Evolutionary conservation across 140 eudicot genomes (phyloP).

Genomic region (Senecio squalidus): DNA sequence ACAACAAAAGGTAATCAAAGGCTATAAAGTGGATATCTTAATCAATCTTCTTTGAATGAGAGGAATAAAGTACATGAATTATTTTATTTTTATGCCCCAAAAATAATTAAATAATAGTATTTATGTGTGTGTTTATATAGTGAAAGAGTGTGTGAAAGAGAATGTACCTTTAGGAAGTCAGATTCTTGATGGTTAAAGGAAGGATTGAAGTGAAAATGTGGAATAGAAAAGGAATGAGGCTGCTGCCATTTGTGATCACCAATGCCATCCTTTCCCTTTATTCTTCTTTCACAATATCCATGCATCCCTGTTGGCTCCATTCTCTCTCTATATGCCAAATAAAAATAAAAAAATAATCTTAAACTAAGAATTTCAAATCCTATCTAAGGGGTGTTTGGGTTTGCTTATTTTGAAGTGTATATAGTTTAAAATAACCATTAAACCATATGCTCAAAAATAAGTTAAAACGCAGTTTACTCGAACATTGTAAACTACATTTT

Average conservation of each 20-base stretch:
- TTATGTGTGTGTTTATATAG: not conserved
- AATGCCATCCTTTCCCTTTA: slow-evolving; percentile 23
- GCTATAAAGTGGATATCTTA: too few relatives aligned
- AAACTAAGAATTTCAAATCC: too few relatives aligned
- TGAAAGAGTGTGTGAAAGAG: slow-evolving; percentile 12
- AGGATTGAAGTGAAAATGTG: slow-evolving; percentile 36
- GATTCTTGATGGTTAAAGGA: slow-evolving; percentile 28
- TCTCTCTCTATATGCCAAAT: slow-evolving; percentile 21
- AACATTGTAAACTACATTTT: too few relatives aligned
- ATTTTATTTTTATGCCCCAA: too few relatives aligned
- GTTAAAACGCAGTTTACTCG: too few relatives aligned
- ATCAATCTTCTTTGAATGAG: too few relatives aligned
- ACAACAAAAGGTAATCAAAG: too few relatives aligned
- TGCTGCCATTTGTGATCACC: slow-evolving; percentile 47
- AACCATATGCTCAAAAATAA: too few relatives aligned
- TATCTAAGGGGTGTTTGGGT: too few relatives aligned
- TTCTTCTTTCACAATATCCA: slow-evolving; percentile 34
- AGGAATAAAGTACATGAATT: too few relatives aligned
- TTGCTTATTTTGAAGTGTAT: too few relatives aligned
- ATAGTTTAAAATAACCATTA: too few relatives aligned
- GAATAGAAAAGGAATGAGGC: slow-evolving; percentile 34
- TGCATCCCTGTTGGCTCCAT: slow-evolving; percentile 27
- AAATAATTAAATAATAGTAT: not conserved
- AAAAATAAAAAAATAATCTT: not conserved
- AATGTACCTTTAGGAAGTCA: slow-evolving; percentile 23